Evolutionary conservation across 2,329 filamentous ascomycete species (phyloP), one percentile per base, ranked within the genome.

Genomic region (Colletotrichum orbiculare): DNA sequence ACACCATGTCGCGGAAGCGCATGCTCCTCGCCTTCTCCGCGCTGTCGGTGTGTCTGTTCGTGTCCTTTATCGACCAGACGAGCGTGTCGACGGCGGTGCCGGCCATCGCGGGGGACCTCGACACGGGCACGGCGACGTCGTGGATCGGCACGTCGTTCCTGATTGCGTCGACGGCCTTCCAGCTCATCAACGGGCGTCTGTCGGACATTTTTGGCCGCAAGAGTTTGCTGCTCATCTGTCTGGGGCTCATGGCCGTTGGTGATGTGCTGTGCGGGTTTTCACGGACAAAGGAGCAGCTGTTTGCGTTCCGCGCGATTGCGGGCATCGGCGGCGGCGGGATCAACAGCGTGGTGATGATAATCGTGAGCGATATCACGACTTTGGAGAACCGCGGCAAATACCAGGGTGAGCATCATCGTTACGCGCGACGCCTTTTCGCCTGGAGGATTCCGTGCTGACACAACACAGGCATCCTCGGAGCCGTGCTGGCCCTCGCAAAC

Each of bases 91-190:
- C 75, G 0, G 72, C 76, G 0, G 68, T 76, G 0, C 77, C 81
- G 2, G 79, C 81, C 2, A 80, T 79, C 1, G 74, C 75, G 0
- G 63, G 55, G 5, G 74, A 75, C 0, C 67, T 79, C 0, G 62
- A 73, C 35, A 73, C 76, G 0, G 73, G 72, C 1, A 69, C 73
- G 1, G 72, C 76, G 3, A 75, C 71, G 5, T 73, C 73, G 0
- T 78, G 76, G 76, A 72, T 76, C 1, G 76, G 77, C 15, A 77
- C 74, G n/a, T 78, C 72, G 52, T 80, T 72, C 53, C 73, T 76
- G 12, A 73, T 79, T 12, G 76, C 78, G 0, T 75, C 73, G 11
- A 79, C 77, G 0, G 71, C 71, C 2, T 75, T 78, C 1, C 76
- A 78, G 67, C 71, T 77, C 11, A 70, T 79, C 11, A 75, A 78